Conservation (phyloP, 73 alveolate genomes). For the Breviolum minutum region DNA sequence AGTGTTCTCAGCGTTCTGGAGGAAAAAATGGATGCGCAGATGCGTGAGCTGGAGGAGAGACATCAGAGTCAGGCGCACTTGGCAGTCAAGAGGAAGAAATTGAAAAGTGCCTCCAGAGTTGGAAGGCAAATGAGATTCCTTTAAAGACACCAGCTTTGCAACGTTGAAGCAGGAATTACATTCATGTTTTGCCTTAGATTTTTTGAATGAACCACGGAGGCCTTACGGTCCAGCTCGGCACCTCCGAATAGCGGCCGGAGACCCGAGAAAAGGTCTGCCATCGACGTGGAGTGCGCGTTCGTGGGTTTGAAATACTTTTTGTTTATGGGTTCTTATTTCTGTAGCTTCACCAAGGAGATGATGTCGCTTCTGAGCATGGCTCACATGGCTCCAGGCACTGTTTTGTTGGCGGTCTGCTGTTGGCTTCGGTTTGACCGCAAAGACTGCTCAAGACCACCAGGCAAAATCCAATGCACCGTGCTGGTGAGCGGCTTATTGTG, state of each 20-base stretch:
- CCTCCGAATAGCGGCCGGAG: slow-evolving; percentile 87
- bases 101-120: background rate
- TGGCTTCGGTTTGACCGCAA: no score
- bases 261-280: background rate
- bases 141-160: no score
- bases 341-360: background rate
- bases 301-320: no score
- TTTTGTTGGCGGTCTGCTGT: no score
- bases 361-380: slow-evolving; percentile 25
- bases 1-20: background rate
- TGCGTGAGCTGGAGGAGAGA: slow-evolving; percentile 76
- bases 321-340: background rate
- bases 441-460: background rate
- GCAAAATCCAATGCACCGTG: slow-evolving; percentile 27
- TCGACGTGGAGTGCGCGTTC: background rate
- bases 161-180: no score
- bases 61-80: slow-evolving; percentile 37
- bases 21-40: slow-evolving; percentile 66
- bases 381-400: slow-evolving; percentile 14
- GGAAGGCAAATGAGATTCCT: no score
- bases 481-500: background rate
- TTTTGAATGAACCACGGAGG: background rate
- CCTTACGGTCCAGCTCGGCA: slow-evolving; percentile 85
- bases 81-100: background rate
- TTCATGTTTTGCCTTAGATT: no score